These are phyloP conservation scores for Cutaneotrichosporon spelunceum DNA, from an alignment of 1,284 basidiomycete genomes.

Conservation along the genomic window DNA sequence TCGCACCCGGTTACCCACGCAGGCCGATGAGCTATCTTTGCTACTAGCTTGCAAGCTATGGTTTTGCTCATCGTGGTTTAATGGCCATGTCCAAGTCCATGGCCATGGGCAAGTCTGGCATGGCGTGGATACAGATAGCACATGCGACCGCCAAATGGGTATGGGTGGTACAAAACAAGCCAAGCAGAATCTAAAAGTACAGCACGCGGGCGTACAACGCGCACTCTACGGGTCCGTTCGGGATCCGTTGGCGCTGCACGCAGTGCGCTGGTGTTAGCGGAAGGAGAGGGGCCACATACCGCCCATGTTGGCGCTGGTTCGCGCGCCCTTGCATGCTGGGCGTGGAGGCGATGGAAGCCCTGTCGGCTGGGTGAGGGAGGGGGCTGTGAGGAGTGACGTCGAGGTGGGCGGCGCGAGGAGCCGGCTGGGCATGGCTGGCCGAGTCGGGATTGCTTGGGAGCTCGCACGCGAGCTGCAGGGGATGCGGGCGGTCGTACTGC, in stretches of 20 bases:
- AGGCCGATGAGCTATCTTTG: no score
- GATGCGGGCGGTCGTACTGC: not conserved
- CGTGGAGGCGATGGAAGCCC: not conserved
- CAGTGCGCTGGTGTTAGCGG: not conserved
- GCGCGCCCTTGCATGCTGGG: not conserved
- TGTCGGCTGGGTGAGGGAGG: not conserved
- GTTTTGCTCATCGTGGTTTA: no score
- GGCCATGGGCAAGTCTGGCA: no score
- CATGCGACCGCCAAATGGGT: no score
- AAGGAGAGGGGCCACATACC: not conserved
- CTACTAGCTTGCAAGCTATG: no score
- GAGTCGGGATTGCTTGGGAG: no score
- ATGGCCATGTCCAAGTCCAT: no score
- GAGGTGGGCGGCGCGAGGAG: no score
- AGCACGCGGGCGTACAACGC: not conserved
- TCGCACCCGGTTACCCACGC: no score
- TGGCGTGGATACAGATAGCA: no score
- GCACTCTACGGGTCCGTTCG: not conserved
- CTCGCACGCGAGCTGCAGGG: not conserved
- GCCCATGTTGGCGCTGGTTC: not conserved
- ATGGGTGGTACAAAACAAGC: no score
- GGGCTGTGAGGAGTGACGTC: not conserved
- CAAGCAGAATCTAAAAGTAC: not conserved
- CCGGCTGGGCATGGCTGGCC: no score
- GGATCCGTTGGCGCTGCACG: not conserved